phyloP scores from a whole-genome alignment of 2,329 filamentous ascomycete species.

The Macrophomina tecta region DNA sequence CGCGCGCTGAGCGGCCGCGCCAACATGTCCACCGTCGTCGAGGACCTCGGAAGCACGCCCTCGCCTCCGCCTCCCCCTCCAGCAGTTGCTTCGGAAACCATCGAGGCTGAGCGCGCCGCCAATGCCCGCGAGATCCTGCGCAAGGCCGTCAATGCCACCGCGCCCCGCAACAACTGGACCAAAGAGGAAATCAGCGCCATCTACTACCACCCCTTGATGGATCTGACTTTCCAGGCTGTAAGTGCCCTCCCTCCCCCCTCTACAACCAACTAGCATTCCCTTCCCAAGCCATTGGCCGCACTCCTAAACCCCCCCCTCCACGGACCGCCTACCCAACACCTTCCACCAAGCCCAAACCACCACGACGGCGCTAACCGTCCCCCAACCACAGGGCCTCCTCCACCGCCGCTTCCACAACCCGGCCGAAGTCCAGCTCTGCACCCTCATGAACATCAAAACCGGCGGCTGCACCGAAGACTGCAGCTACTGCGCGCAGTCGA shows the following conservation, averaged over 20 bases:
- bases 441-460: slow-evolving; percentile 95
- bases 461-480: slow-evolving; percentile 92
- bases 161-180: slow-evolving; percentile 77
- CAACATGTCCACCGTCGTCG: slow-evolving; percentile 27
- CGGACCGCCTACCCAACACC: no score
- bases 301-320: no score
- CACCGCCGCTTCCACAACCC: slow-evolving; percentile 88
- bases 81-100: neutral
- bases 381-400: slow-evolving; percentile 65
- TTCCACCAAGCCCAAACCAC: neutral
- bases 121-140: slow-evolving; percentile 40
- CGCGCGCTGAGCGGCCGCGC: slow-evolving; percentile 16
- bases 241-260: slow-evolving; percentile 36
- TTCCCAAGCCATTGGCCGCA: neutral
- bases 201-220: slow-evolving; percentile 81
- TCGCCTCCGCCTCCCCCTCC: slow-evolving; percentile 21
- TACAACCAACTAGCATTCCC: neutral
- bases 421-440: slow-evolving; percentile 86
- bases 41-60: slow-evolving; percentile 16
- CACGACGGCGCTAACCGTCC: neutral
- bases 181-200: slow-evolving; percentile 80
- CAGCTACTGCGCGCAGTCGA: slow-evolving; percentile 90
- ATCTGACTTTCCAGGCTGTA: slow-evolving; percentile 77
- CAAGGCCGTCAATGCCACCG: slow-evolving; percentile 64
- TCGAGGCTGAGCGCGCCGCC: slow-evolving; percentile 19